A percentile compares a stretch with the other conserved stretches of the same genome.
Conservation (phyloP, 1,284 basidiomycete species). For the Pterulicium gracile region DNA sequence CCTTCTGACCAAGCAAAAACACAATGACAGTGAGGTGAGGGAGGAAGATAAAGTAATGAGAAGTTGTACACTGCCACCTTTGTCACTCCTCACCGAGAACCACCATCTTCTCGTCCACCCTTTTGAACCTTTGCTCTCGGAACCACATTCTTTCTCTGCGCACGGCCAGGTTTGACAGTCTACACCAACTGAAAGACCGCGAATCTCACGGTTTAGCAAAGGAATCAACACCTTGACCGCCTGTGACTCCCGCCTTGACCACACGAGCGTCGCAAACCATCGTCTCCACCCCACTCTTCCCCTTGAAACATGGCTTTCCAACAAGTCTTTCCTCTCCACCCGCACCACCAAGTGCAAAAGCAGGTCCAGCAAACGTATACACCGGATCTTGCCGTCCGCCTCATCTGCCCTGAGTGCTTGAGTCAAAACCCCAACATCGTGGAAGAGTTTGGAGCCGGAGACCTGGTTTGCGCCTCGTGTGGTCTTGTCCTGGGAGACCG, state of each 20-base stretch:
- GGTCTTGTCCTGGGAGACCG: constrained; percentile 93
- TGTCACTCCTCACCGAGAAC: neutral
- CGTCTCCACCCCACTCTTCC: no score
- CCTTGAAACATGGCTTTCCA: neutral
- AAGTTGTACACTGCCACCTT: neutral
- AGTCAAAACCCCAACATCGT: constrained; percentile 86
- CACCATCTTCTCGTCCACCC: neutral
- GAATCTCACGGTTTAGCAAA: neutral
- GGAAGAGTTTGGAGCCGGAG: constrained; percentile 96
- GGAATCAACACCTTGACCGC: neutral
- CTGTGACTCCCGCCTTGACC: neutral
- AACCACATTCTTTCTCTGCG: neutral
- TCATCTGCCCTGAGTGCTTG: constrained; percentile 92
- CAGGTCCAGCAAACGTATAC: constrained; percentile 33
- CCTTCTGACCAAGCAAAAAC: neutral
- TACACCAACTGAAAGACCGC: no score
- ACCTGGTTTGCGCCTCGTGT: constrained; percentile 95
- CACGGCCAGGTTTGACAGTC: no score
- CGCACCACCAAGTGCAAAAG: neutral
- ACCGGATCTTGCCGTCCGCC: constrained; percentile 79
- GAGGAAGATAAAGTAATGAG: no score
- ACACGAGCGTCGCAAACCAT: neutral
- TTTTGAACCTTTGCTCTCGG: neutral
- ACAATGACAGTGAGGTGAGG: neutral
- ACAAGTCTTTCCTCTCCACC: neutral